Base-by-base conservation (phyloP, 2,329 filamentous ascomycete genomes). In the Colletotrichum truncatum region DNA sequence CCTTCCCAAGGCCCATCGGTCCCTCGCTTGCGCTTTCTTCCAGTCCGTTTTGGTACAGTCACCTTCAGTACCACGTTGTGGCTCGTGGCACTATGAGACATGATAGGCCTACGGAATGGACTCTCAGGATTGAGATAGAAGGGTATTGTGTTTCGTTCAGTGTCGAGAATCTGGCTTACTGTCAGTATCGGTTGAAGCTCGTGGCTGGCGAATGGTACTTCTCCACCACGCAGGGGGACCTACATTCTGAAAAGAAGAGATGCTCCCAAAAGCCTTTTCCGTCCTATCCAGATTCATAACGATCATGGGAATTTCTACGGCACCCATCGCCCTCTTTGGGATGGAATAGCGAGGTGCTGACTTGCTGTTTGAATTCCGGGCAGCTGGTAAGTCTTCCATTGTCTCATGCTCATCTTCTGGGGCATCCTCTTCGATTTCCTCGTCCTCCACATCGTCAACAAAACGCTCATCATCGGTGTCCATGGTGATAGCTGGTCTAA, bases 11-110 rank as follows among this genome's bases (percentile, higher is more conserved):
- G 89, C 4, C 84, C 90, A 59, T 89, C 76, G 5, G 88, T 89
- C n/a, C 93, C 94, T 70, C 90, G 85, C 80, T 94, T 97, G 64
- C 94, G 87, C 78, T 92, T 97, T 66, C 93, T 87, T 3, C 94
- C 94, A 3, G 94, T 98, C 60, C 93, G 85, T 76, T 90, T 96
- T 0, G 96, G 95, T 1, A 98, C 88, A 0, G 91, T 94, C 59
- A 99, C 85, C 75, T 94, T 94, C 56, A 99, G 83, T 18, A 98
- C 84, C 18, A 98, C 81, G 73, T 98, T 97, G 74, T 94, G 93
- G 9, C 93, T 92, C 18, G 87, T 80, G 30, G 90, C 87, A 73
- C 91, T 92, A 41, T 90, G 89, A 7, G 95, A 97, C 70, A 91
- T 83, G 66, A 97, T 82, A 8, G 93, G 92, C 70, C 91, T 91